Percentiles rank a stretch among this genome's conserved stretches.
phyloP scores from a whole-genome alignment of 345 rosid species.

The Eucalyptus marginata region DNA sequence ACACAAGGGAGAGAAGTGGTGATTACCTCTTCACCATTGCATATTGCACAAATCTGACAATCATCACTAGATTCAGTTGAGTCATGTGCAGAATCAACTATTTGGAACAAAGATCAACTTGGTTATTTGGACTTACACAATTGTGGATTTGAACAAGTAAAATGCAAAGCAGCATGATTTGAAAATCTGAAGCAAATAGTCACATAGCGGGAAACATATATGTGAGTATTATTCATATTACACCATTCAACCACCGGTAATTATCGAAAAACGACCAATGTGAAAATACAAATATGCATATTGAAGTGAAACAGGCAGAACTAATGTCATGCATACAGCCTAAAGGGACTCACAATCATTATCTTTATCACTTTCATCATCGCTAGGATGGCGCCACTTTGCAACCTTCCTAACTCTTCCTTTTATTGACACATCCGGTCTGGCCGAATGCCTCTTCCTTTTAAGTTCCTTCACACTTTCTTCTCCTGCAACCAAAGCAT shows the following conservation, averaged over 20 bases:
- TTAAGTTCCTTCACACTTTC: slow-evolving; percentile 80
- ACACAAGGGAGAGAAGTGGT: background rate
- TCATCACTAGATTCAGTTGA: slow-evolving; percentile 95
- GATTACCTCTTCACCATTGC: slow-evolving; percentile 84
- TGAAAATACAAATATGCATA: background rate
- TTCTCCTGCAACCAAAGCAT: slow-evolving; percentile 44
- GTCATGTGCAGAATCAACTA: slow-evolving; percentile 77
- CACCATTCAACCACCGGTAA: background rate
- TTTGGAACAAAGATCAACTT: slow-evolving; percentile 5
- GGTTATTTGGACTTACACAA: background rate
- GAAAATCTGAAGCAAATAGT: background rate
- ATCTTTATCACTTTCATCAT: slow-evolving; percentile 77
- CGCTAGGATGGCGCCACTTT: slow-evolving; percentile 76
- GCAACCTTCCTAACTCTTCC: slow-evolving; percentile 97
- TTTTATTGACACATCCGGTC: slow-evolving; percentile 77
- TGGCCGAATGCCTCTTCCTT: slow-evolving; percentile 86
- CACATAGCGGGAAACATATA: background rate
- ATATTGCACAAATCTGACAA: slow-evolving; percentile 94
- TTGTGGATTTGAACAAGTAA: background rate
- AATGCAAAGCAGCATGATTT: background rate
- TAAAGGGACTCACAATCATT: slow-evolving; percentile 59
- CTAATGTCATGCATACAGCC: background rate
- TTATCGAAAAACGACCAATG: background rate
- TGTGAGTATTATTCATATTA: background rate
- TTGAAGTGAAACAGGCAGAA: background rate